Percentiles rank a stretch among this genome's conserved stretches.
These are phyloP conservation scores for Fomitopsis schrenkii DNA, from an alignment of 1,284 basidiomycete genomes.

Conservation along the genomic window DNA sequence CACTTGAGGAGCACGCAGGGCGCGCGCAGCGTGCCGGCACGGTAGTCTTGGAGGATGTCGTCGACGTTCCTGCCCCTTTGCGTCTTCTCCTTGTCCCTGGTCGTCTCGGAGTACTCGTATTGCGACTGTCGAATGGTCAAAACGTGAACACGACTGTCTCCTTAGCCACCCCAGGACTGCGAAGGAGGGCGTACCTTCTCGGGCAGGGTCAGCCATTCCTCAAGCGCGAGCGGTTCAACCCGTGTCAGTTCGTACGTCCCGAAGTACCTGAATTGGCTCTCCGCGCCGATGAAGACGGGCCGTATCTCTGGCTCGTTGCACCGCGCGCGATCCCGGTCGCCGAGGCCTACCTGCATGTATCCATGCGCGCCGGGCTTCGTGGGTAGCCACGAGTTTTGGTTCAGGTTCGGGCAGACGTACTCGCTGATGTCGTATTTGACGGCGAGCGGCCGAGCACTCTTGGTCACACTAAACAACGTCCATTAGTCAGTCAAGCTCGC, in stretches of 20 bases:
- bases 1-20: conserved; percentile 42
- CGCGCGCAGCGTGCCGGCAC: conserved; percentile 30
- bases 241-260: conserved; percentile 17
- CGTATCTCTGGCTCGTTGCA: conserved; percentile 16
- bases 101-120: conserved; percentile 16
- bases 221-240: conserved; percentile 14
- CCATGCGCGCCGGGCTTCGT: conserved; percentile 18
- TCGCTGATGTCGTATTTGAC: conserved; percentile 11
- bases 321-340: conserved; percentile 11
- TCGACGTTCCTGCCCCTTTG: conserved; percentile 26
- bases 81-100: conserved; percentile 32
- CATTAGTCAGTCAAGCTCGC: background rate
- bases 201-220: conserved; percentile 19
- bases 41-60: conserved; percentile 19
- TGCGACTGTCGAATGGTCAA: conserved; percentile 10
- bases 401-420: conserved; percentile 21
- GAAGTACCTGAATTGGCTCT: conserved; percentile 14
- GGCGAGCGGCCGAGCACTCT: conserved; percentile 15
- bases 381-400: conserved; percentile 21
- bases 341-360: conserved; percentile 21
- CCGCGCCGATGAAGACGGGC: conserved; percentile 19
- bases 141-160: too few species aligned
- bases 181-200: conserved; percentile 10
- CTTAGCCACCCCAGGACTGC: background rate
- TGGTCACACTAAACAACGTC: conserved; percentile 7